phyloP scores from a whole-genome alignment of 345 rosid species.

The Eucalyptus tenuipes region DNA sequence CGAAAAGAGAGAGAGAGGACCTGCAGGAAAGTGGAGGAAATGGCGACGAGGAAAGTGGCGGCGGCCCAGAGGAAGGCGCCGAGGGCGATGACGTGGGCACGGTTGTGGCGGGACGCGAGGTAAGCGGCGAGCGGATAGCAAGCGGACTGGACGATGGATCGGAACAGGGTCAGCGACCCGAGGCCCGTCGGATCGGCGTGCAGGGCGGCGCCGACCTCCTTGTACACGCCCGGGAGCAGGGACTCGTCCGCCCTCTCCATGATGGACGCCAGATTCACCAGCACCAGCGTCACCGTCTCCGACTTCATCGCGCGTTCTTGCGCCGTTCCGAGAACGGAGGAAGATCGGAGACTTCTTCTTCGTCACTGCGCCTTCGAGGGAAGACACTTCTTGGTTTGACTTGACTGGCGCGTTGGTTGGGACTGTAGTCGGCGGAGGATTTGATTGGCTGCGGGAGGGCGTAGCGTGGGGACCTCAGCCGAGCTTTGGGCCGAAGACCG shows the following conservation, averaged over 20 bases:
- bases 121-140: constrained; percentile 62
- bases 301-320: constrained; percentile 22
- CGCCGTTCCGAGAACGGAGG: not conserved
- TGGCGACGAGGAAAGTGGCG: constrained; percentile 62
- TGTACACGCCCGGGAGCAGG: constrained; percentile 76
- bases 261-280: constrained; percentile 73
- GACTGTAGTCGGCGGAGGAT: not conserved
- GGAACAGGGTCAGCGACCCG: constrained; percentile 57
- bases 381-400: not conserved
- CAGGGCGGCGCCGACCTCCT: constrained; percentile 74
- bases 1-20: not conserved
- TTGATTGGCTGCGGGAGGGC: not conserved
- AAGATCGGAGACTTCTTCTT: not conserved
- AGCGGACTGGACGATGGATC: constrained; percentile 44
- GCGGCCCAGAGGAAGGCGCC: constrained; percentile 75
- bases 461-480: not conserved
- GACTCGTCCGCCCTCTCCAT: constrained; percentile 96
- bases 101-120: constrained; percentile 40
- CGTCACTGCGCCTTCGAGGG: not conserved
- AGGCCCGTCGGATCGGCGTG: constrained; percentile 80
- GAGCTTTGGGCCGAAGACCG: not conserved
- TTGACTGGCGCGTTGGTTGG: not conserved
- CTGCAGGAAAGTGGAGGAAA: constrained; percentile 54
- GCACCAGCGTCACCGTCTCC: constrained; percentile 55
- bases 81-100: constrained; percentile 57